These are phyloP conservation scores for Gloeopeniophorella convolvens DNA, from an alignment of 768 basidiomycete genomes.

Conservation along the genomic window DNA sequence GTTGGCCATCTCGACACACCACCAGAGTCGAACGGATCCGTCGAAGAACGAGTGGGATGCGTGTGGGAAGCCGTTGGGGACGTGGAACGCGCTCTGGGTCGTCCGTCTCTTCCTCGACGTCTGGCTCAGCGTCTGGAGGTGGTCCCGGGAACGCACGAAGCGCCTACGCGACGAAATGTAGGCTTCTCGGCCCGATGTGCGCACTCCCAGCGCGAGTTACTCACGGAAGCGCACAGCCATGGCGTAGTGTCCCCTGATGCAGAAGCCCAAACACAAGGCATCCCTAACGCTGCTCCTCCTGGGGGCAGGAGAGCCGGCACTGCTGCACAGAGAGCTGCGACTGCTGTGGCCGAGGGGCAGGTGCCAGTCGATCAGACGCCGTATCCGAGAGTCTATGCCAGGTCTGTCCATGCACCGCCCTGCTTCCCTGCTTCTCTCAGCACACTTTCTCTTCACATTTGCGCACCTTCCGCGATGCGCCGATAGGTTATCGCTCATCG, in stretches of 20 bases:
- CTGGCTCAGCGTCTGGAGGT: constrained; percentile 52
- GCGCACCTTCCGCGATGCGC: neutral
- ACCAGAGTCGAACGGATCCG: constrained; percentile 38
- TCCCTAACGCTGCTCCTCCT: neutral
- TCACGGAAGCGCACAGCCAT: neutral
- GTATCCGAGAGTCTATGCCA: constrained; percentile 19
- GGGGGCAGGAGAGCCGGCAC: constrained; percentile 2
- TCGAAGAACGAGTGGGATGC: constrained; percentile 50
- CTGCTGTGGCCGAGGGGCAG: neutral
- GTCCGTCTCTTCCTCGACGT: constrained; percentile 44
- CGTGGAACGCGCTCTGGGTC: constrained; percentile 64
- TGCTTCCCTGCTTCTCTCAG: neutral
- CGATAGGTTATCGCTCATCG: constrained; percentile 52
- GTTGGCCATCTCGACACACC: constrained; percentile 40
- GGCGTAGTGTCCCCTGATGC: neutral
- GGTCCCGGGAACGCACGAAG: constrained; percentile 26
- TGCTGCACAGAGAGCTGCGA: neutral
- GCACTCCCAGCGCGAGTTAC: neutral
- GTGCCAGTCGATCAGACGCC: neutral
- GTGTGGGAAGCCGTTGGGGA: constrained; percentile 58
- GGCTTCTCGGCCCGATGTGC: neutral
- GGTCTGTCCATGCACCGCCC: neutral
- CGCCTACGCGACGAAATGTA: constrained; percentile 20
- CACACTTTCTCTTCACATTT: neutral
- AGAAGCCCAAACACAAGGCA: neutral